Percentiles rank a stretch among this genome's conserved stretches.
phyloP scores from a whole-genome alignment of 371 early-diverging fungal genomes.

The Apophysomyces elegans region DNA sequence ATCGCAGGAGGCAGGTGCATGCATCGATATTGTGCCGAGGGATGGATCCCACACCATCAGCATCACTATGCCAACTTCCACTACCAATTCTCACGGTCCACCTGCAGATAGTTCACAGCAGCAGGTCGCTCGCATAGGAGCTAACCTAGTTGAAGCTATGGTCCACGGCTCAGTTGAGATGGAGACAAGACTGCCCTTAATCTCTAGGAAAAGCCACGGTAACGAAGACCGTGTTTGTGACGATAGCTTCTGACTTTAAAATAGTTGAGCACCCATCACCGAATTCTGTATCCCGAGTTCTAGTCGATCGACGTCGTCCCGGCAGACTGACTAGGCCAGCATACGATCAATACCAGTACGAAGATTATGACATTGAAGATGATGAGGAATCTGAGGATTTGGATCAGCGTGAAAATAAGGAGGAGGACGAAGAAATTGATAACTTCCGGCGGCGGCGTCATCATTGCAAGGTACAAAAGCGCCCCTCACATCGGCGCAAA shows the following conservation, averaged over 20 bases:
- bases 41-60: constrained; percentile 11
- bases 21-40: constrained; percentile 17
- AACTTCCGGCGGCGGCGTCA: neutral
- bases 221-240: constrained; percentile 13
- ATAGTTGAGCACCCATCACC: constrained; percentile 3
- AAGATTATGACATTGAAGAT: neutral
- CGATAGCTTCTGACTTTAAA: constrained; percentile 5
- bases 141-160: constrained; percentile 36
- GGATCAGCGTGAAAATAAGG: neutral
- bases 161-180: constrained; percentile 25
- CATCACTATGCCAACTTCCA: constrained; percentile 11
- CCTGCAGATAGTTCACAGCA: constrained; percentile 1
- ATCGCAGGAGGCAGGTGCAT: constrained; percentile 26
- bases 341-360: neutral
- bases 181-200: neutral
- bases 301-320: constrained; percentile 20
- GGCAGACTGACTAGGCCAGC: constrained; percentile 13
- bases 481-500: neutral
- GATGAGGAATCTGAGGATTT: constrained; percentile 8
- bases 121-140: constrained; percentile 22
- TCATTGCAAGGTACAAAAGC: neutral
- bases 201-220: neutral
- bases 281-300: neutral
- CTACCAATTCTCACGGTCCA: constrained; percentile 5
- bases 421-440: neutral